phyloP scores from a whole-genome alignment of 2,329 filamentous ascomycete genomes.

The Didymellaceae sp. region DNA sequence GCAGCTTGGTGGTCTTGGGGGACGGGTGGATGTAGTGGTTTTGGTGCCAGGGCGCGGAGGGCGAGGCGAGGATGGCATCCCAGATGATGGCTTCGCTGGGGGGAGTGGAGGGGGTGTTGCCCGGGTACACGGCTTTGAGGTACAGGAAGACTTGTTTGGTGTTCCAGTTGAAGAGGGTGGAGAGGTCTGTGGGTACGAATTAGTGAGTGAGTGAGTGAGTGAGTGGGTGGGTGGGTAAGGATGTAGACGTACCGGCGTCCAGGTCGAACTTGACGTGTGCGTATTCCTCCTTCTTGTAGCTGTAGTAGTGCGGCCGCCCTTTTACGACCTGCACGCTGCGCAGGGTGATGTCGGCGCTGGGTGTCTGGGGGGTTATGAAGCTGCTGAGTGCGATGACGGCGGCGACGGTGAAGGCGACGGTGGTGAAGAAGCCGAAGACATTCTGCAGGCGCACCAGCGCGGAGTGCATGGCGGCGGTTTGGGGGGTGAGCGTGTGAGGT shows the following conservation, averaged over 20 bases:
- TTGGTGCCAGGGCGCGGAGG: conserved; percentile 62
- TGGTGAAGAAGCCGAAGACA: conserved; percentile 98
- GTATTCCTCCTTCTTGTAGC: conserved; percentile 90
- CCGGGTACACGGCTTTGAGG: conserved; percentile 77
- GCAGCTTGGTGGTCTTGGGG: conserved; percentile 63
- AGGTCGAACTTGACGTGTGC: conserved; percentile 93
- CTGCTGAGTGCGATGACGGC: conserved; percentile 82
- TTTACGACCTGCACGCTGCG: conserved; percentile 87
- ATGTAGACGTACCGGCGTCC: conserved; percentile 65
- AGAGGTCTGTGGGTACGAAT: conserved; percentile 66
- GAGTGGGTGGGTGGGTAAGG: background rate
- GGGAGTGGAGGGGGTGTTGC: conserved; percentile 51
- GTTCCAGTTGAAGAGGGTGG: conserved; percentile 97
- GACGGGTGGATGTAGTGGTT: conserved; percentile 62
- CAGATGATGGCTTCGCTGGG: conserved; percentile 80
- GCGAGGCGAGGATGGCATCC: conserved; percentile 89
- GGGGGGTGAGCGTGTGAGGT: conserved; percentile 5
- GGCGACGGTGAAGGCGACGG: conserved; percentile 82
- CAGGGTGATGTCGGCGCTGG: conserved; percentile 68
- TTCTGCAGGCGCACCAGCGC: conserved; percentile 84
- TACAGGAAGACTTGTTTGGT: conserved; percentile 98
- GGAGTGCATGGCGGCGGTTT: conserved; percentile 75
- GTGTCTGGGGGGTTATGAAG: conserved; percentile 71
- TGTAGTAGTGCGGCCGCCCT: conserved; percentile 96
- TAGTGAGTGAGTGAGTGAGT: background rate